Evolutionary conservation across 2,329 filamentous ascomycete species (phyloP).

Genomic region (Pleochaeta shiraiana): DNA sequence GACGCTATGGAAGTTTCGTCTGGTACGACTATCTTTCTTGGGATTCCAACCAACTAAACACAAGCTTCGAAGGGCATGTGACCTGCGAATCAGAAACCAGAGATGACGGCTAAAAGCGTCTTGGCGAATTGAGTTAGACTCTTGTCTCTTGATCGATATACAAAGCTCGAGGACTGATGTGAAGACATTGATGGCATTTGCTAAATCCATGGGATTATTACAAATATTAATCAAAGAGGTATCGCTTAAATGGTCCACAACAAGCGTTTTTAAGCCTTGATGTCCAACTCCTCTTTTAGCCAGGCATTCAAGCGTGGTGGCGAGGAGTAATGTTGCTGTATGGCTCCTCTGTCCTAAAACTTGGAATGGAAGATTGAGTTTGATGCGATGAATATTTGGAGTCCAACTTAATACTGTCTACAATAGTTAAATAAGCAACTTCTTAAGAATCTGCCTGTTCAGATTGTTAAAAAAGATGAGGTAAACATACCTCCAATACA

Average conservation of each 20-base stretch:
- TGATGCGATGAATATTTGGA: constrained; percentile 25
- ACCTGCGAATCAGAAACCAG: constrained; percentile 28
- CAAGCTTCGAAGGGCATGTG: constrained; percentile 24
- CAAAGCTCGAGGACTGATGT: constrained; percentile 24
- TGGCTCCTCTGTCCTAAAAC: constrained; percentile 25
- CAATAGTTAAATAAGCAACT: constrained; percentile 1
- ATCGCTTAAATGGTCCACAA: constrained; percentile 29
- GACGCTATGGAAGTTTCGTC: constrained; percentile 9
- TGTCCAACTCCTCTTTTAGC: constrained; percentile 25
- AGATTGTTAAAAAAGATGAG: background rate
- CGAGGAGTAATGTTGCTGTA: constrained; percentile 29
- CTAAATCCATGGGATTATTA: constrained; percentile 28
- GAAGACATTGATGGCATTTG: constrained; percentile 25
- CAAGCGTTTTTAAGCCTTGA: constrained; percentile 23
- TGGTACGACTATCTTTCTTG: constrained; percentile 11
- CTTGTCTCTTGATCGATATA: constrained; percentile 25
- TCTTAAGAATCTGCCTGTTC: background rate
- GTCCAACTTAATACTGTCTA: constrained; percentile 23
- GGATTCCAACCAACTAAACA: constrained; percentile 24
- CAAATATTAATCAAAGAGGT: constrained; percentile 26
- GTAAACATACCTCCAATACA: constrained; percentile 18
- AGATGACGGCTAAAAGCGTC: constrained; percentile 24
- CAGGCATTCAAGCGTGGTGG: constrained; percentile 28
- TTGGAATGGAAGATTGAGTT: constrained; percentile 29
- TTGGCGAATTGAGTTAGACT: constrained; percentile 19